Evolutionary conservation across 345 rosid genomes (phyloP).

Genomic region (Euphorbia tirucalli): DNA sequence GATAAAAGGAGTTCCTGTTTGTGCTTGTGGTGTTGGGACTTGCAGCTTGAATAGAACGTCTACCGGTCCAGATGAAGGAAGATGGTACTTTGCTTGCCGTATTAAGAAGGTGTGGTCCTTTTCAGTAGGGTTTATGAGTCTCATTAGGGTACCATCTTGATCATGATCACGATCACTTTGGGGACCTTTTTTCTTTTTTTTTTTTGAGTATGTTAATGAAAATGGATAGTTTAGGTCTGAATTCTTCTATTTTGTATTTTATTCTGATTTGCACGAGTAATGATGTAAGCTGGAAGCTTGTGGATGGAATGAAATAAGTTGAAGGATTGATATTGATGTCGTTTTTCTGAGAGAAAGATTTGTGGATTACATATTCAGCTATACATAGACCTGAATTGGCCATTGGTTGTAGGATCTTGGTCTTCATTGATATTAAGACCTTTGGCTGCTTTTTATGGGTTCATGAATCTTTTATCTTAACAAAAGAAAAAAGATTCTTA

Average conservation of each 20-base stretch:
- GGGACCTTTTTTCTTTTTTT: too few species aligned
- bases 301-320: neutral
- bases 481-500: too few species aligned
- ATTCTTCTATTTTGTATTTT: neutral
- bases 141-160: neutral
- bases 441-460: too few species aligned
- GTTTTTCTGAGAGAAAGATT: too few species aligned
- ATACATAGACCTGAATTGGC: neutral
- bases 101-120: slow-evolving; percentile 20
- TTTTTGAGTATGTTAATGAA: neutral
- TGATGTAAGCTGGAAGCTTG: too few species aligned
- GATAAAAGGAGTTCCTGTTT: slow-evolving; percentile 6
- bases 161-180: too few species aligned
- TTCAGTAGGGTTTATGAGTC: neutral
- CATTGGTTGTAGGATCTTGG: too few species aligned
- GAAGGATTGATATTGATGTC: neutral
- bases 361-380: neutral
- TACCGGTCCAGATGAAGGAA: slow-evolving; percentile 11
- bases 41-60: neutral
- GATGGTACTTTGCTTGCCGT: slow-evolving; percentile 27
- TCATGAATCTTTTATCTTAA: too few species aligned
- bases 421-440: neutral
- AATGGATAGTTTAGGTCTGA: neutral
- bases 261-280: too few species aligned
- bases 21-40: slow-evolving; percentile 27